Evolutionary conservation across 306 rosid genomes (phyloP).

Genomic region (Casuarina equisetifolia): DNA sequence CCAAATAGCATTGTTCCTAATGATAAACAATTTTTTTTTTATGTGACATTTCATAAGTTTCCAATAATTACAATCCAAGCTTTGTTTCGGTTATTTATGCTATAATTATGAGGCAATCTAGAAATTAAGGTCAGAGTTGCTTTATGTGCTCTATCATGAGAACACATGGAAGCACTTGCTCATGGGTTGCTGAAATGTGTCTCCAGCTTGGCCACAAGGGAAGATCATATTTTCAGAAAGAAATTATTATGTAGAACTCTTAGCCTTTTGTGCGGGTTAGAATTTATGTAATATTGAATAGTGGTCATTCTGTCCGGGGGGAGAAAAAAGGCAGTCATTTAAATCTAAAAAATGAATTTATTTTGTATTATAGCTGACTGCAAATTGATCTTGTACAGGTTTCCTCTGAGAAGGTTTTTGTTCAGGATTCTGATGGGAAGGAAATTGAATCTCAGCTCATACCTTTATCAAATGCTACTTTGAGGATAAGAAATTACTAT

Average conservation of each 20-base stretch:
- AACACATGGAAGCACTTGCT: neutral
- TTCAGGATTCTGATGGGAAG: conserved; percentile 66
- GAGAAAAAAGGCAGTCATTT: neutral
- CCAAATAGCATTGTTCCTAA: neutral
- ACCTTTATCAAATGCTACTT: conserved; percentile 52
- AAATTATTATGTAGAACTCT: neutral
- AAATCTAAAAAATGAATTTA: conserved; percentile 1
- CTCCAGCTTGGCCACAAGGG: neutral
- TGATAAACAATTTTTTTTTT: neutral
- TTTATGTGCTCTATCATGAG: neutral
- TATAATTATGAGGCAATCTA: neutral
- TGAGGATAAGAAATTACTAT: conserved; percentile 50
- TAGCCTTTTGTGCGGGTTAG: neutral
- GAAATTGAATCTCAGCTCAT: conserved; percentile 70
- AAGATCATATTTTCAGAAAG: neutral
- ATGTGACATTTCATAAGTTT: neutral
- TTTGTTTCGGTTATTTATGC: neutral
- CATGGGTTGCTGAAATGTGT: neutral
- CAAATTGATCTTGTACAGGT: conserved; percentile 48
- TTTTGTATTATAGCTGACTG: neutral
- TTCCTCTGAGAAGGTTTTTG: conserved; percentile 50
- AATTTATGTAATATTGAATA: neutral
- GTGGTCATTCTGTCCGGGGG: too few relatives aligned
- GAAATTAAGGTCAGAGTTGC: neutral
- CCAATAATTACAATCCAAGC: neutral